Evolutionary conservation across 2,329 filamentous ascomycete genomes (phyloP), one percentile per base, ranked within the genome.

Genomic region (Calonectria honghensis): DNA sequence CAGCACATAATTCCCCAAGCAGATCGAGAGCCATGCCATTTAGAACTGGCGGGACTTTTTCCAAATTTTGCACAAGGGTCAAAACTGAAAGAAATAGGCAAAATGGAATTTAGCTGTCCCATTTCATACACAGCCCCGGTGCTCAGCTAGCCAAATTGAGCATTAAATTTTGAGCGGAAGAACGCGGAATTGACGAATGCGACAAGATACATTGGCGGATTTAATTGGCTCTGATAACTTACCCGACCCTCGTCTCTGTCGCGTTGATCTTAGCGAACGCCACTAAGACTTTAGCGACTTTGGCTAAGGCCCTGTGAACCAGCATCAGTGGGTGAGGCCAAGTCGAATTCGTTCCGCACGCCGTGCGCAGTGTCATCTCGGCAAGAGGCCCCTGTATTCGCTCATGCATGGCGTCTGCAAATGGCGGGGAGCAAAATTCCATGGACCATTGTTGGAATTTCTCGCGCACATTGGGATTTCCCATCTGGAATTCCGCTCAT

Each of bases 261-360:
- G 16, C 6, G 14, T 35, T n/a, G 31, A 32, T 35, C 31, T 35
- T 57, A 35, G 52, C 52, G 11, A n/a, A 20, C 20, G 29, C 29
- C 52, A 32, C 52, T 35, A 57, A 35, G 18, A 16, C 51, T 20
- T 31, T 54, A 31, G 16, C 27, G 51, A 57, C 29, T 32, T n/a
- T n/a, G 18, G 31, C 16, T 7, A 35, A 57, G 16, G 29, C 31
- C 14, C 20, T 35, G 52, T 57, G 20, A n/a, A n/a, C 29, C n/a
- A 13, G 31, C 52, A n/a, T 32, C 31, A n/a, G 29, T 16, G 7
- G 3, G 3, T 48, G 45, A 48, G 6, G 45, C 45, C 45, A 48
- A 48, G 45, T 48, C 45, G 45, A 20, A 48, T 48, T 48, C 45
- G 45, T 48, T 48, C 52, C 52, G 18, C 52, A 57, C 31, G 52